A percentile compares a stretch with the other conserved stretches of the same genome.
Conservation (phyloP, 106 monocot species). For the Platanthera guangdongensis region DNA sequence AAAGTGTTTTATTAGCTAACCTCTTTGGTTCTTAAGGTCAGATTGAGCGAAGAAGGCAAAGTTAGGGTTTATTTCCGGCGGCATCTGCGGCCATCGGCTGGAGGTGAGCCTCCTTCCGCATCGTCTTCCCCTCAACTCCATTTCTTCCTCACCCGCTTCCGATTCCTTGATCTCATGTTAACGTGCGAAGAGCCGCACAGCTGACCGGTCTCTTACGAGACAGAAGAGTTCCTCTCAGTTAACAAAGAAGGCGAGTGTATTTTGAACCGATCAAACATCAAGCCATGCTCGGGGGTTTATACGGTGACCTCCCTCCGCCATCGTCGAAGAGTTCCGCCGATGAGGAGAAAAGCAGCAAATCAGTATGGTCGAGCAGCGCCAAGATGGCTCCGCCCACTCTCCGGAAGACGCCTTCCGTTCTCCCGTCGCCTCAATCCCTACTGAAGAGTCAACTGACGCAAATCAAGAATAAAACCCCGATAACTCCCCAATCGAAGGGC, state of each 20-base stretch:
- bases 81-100: background rate
- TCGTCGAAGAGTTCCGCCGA: slow-evolving; percentile 49
- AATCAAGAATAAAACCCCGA: slow-evolving; percentile 32
- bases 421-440: slow-evolving; percentile 58
- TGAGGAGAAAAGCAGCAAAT: slow-evolving; percentile 55
- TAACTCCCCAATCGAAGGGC: slow-evolving; percentile 20
- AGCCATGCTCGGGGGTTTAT: slow-evolving; percentile 77
- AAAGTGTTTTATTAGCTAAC: too few species aligned
- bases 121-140: background rate
- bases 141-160: background rate
- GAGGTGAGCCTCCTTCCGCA: background rate
- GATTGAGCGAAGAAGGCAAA: background rate
- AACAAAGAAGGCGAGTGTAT: background rate
- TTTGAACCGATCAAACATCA: background rate
- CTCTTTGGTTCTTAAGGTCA: too few species aligned
- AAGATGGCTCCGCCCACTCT: slow-evolving; percentile 92
- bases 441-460: slow-evolving; percentile 42
- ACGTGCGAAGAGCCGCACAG: background rate
- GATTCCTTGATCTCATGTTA: too few species aligned
- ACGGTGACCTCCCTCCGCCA: slow-evolving; percentile 94
- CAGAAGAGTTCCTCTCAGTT: background rate
- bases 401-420: slow-evolving; percentile 53
- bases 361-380: slow-evolving; percentile 92
- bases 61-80: slow-evolving; percentile 6
- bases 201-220: background rate